Conservation (phyloP, 1,284 basidiomycete species). For the Fomes fomentarius region DNA sequence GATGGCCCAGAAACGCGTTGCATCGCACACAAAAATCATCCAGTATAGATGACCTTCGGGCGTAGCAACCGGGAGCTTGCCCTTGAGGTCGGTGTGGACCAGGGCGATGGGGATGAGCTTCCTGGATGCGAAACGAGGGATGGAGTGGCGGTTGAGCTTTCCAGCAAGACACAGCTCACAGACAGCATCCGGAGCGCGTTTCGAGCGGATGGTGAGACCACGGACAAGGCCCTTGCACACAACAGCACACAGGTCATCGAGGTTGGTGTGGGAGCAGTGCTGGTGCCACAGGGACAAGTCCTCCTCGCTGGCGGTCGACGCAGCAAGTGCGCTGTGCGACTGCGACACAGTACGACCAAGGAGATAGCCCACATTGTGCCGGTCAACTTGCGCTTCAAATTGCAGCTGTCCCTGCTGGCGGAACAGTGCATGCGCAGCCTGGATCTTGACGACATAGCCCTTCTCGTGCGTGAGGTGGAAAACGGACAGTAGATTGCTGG, state of each 20-base stretch:
- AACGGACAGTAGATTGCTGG: slow-evolving; percentile 19
- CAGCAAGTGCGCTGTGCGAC: not conserved
- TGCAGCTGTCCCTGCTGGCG: slow-evolving; percentile 1
- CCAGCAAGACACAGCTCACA: no score
- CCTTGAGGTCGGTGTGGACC: no score
- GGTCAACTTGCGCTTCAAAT: slow-evolving; percentile 12
- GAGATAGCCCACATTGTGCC: slow-evolving; percentile 14
- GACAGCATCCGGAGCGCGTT: no score
- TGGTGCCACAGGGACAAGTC: not conserved
- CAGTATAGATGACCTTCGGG: no score
- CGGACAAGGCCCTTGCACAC: slow-evolving; percentile 6
- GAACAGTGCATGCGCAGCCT: slow-evolving; percentile 3
- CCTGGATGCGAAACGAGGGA: no score
- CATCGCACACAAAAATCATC: no score
- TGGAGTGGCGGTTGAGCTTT: no score
- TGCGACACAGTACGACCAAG: slow-evolving; percentile 7
- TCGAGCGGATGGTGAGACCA: slow-evolving; percentile 15
- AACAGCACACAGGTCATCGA: not conserved
- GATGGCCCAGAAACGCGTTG: no score
- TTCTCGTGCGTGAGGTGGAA: slow-evolving; percentile 12
- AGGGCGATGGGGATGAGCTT: no score
- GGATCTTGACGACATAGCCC: not conserved
- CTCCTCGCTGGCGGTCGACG: not conserved
- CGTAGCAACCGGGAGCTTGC: no score
- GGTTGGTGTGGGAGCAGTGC: not conserved